Evolutionary conservation across 257 asterid species (phyloP).

Genomic region (Fraxinus pennsylvanica): DNA sequence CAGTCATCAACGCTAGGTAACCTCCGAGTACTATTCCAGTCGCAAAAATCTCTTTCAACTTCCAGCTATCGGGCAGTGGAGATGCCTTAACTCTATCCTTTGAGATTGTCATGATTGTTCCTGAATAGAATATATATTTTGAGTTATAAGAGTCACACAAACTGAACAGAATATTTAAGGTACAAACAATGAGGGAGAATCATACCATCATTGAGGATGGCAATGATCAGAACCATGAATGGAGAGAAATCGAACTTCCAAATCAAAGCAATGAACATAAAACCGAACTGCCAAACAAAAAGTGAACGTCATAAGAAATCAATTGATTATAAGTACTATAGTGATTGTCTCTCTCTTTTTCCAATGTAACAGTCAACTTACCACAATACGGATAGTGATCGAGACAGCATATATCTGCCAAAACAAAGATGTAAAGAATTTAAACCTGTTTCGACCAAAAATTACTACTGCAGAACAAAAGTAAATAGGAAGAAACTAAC

Average conservation of each 20-base stretch:
- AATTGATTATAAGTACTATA: slow-evolving; percentile 4
- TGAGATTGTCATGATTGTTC: slow-evolving; percentile 94
- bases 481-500: slow-evolving; percentile 39
- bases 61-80: slow-evolving; percentile 97
- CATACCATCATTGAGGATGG: slow-evolving; percentile 88
- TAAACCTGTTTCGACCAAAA: slow-evolving; percentile 6
- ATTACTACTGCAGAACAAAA: neutral
- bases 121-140: slow-evolving; percentile 29
- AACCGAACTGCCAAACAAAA: slow-evolving; percentile 62
- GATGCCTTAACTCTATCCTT: slow-evolving; percentile 97
- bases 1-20: slow-evolving; percentile 82
- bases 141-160: neutral
- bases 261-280: slow-evolving; percentile 88
- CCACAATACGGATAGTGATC: slow-evolving; percentile 97
- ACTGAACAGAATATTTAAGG: neutral
- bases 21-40: slow-evolving; percentile 87
- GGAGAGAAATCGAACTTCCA: slow-evolving; percentile 96
- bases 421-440: slow-evolving; percentile 12
- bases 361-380: slow-evolving; percentile 32
- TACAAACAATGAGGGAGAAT: neutral
- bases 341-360: neutral
- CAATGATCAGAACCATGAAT: slow-evolving; percentile 92
- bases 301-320: slow-evolving; percentile 1
- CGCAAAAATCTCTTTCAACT: slow-evolving; percentile 77
- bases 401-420: slow-evolving; percentile 93